Evolutionary conservation across 345 rosid species (phyloP).

Genomic region (Syzygium jambos): DNA sequence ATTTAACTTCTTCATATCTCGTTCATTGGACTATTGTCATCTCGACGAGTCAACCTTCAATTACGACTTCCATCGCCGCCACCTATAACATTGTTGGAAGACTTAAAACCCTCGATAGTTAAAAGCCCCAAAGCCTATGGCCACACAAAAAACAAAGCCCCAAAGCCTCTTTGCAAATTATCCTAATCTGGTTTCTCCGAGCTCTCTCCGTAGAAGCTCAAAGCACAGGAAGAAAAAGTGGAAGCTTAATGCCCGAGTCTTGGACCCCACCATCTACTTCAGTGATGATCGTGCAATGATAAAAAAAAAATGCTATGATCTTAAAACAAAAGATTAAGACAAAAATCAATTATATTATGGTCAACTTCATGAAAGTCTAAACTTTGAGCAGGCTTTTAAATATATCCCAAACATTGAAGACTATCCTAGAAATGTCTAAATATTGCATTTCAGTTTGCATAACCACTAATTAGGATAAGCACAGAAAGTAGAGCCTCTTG

Average conservation of each 20-base stretch:
- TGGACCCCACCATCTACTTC: too few species aligned
- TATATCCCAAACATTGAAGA: neutral
- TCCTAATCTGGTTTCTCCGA: neutral
- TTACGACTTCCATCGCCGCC: too few species aligned
- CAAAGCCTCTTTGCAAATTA: neutral
- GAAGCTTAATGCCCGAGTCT: too few species aligned
- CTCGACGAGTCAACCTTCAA: too few species aligned
- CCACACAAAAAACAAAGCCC: too few species aligned
- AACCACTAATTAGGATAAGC: neutral
- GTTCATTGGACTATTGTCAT: too few species aligned
- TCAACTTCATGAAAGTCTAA: neutral
- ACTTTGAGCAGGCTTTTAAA: neutral
- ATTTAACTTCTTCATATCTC: too few species aligned
- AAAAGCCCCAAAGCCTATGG: too few species aligned
- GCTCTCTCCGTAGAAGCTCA: neutral
- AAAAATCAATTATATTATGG: neutral
- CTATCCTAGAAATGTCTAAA: neutral
- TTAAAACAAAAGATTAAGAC: too few species aligned
- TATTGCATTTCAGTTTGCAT: neutral
- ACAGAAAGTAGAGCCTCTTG: neutral
- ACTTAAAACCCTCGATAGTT: too few species aligned
- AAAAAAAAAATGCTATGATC: neutral
- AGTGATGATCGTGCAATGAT: too few species aligned
- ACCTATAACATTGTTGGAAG: too few species aligned
- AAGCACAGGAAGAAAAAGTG: neutral